Conservation (phyloP, 129 eudicot genomes). For the Apium graveolens region DNA sequence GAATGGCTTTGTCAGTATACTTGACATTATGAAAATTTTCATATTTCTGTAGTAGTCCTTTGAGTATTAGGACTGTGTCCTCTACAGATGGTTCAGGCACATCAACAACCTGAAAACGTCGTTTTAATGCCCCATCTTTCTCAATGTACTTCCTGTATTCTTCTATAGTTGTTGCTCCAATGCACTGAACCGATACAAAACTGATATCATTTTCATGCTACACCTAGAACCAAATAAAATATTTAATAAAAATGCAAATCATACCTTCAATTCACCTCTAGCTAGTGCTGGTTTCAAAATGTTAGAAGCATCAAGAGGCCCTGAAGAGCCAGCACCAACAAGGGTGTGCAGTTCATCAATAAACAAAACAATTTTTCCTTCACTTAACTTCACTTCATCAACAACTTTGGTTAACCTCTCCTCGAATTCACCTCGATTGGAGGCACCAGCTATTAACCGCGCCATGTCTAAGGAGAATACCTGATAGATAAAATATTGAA, state of each 20-base stretch:
- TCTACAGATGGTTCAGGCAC: constrained; percentile 17
- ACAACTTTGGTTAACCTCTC: not conserved
- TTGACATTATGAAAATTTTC: constrained; percentile 16
- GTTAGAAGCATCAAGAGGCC: constrained; percentile 15
- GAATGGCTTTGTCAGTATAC: constrained; percentile 11
- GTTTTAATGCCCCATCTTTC: constrained; percentile 13
- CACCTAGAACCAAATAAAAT: not conserved
- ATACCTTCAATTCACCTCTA: constrained; percentile 13
- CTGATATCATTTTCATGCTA: no score
- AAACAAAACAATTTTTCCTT: constrained; percentile 1
- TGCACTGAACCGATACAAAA: not conserved
- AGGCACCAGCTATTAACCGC: not conserved
- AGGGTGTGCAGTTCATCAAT: not conserved
- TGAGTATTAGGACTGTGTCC: constrained; percentile 10
- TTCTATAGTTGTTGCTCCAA: constrained; percentile 14
- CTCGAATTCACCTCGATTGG: constrained; percentile 3
- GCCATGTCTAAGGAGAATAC: constrained; percentile 5
- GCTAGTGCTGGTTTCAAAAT: constrained; percentile 17
- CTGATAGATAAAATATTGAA: not conserved
- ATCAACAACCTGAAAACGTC: constrained; percentile 15
- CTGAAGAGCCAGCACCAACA: not conserved
- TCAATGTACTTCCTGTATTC: constrained; percentile 22
- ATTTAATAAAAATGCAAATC: not conserved
- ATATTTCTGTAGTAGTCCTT: constrained; percentile 2
- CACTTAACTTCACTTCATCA: constrained; percentile 10